These are phyloP conservation scores for Hymenoscyphus fraxineus DNA, from an alignment of 2,329 filamentous ascomycete genomes.

Conservation along the genomic window DNA sequence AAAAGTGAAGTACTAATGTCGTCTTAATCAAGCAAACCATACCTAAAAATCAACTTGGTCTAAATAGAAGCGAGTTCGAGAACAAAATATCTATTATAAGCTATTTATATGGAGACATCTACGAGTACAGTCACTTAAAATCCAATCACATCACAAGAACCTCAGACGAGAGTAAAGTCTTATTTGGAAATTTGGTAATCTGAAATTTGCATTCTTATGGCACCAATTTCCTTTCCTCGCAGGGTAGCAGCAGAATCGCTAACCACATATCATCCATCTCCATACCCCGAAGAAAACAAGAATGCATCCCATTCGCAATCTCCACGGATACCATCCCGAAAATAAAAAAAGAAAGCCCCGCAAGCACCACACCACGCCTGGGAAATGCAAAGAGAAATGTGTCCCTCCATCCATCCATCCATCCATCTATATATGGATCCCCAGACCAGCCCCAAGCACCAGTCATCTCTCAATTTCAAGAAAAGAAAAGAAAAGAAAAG, in stretches of 20 bases:
- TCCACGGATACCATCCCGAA: neutral
- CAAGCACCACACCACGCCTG: neutral
- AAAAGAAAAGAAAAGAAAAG: too few relatives aligned
- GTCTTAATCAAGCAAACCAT: too few relatives aligned
- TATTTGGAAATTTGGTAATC: neutral
- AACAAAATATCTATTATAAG: too few relatives aligned
- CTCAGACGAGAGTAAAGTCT: neutral
- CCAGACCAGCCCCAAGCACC: too few relatives aligned
- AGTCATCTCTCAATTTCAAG: too few relatives aligned
- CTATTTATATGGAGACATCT: too few relatives aligned
- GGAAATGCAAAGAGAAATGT: neutral
- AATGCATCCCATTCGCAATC: neutral
- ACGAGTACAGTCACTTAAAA: neutral
- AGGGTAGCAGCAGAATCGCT: neutral
- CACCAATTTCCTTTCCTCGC: neutral
- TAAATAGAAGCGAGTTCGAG: too few relatives aligned
- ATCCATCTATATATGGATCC: neutral
- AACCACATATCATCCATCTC: neutral
- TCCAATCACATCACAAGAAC: neutral
- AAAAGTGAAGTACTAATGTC: too few relatives aligned
- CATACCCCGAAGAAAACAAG: neutral
- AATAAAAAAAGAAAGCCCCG: neutral
- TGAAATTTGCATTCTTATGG: neutral
- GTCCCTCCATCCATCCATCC: neutral
- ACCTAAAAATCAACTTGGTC: too few relatives aligned